Evolutionary conservation across 805 yeast species (phyloP).

Genomic region (Yarrowia bubula): DNA sequence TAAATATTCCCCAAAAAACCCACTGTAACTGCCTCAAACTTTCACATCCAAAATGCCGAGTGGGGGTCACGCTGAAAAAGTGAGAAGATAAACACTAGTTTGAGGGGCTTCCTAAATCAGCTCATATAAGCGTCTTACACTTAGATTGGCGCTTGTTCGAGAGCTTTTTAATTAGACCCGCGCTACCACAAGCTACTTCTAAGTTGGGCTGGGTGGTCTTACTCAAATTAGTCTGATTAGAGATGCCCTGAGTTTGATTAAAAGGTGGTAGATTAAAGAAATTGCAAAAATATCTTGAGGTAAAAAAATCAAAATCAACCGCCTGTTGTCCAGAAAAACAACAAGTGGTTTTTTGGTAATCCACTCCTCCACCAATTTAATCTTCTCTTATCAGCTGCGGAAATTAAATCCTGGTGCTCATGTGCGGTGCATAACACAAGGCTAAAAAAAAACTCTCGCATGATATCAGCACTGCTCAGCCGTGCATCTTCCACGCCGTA

Average conservation of each 20-base stretch:
- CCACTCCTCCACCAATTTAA: too few relatives aligned
- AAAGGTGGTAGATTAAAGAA: not conserved
- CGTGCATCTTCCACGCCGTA: not conserved
- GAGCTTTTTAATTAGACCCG: not conserved
- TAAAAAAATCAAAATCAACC: not conserved
- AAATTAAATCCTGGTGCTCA: not conserved
- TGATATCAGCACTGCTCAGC: not conserved
- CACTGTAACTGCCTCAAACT: too few relatives aligned
- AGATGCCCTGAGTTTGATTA: slow-evolving; percentile 16
- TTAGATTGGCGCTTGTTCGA: not conserved
- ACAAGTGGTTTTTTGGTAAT: not conserved
- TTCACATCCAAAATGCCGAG: too few relatives aligned
- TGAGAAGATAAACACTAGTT: too few relatives aligned
- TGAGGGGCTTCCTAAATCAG: too few relatives aligned
- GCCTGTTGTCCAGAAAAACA: too few relatives aligned
- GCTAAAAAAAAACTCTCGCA: not conserved
- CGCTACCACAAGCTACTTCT: not conserved
- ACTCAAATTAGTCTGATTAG: not conserved
- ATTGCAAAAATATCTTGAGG: too few relatives aligned
- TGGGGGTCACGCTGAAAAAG: too few relatives aligned
- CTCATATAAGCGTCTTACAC: not conserved
- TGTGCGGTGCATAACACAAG: not conserved
- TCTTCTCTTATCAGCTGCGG: not conserved
- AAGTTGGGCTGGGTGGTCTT: slow-evolving; percentile 3
- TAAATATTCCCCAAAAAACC: too few relatives aligned